Evolutionary conservation across 192 early-diverging fungal genomes (phyloP), one percentile per base, ranked within the genome.

Genomic region (Gigaspora rosea): DNA sequence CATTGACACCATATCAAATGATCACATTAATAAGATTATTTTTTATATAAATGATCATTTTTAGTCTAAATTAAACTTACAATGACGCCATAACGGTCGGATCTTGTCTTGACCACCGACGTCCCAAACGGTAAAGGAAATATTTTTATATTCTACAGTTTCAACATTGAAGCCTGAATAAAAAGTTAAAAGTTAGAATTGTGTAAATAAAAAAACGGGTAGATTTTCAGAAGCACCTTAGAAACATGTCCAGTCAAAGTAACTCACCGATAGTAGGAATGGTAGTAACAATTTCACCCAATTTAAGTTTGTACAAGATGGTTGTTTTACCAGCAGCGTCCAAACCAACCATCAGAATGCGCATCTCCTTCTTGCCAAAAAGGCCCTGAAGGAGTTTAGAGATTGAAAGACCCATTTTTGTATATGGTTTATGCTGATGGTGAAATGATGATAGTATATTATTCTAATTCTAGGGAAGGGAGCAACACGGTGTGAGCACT

Each of bases 71-170:
- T 47, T 22, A 51, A 73, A 86, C 90, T 87, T 90, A 95, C 92
- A 98, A 85, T 97, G 96, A 83, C 96, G 89, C 97, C 97, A 98
- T 83, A 98, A 88, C 46, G 95, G 95, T 82, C 97, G 90, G 78
- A 99, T 99, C 88, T 96, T 96, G 88, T 97, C 95, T 87, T 97
- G 95, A 85, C 97, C 97, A 80, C 97, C 97, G 76, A 99, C 95
- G 85, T 99, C 97, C 96, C 96, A 98, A 79, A 98, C 94, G 56
- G 93, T 96, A 87, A 98, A 99, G 82, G 89, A 94, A 87, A 96
- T 95, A 91, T 96, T 97, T 89, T 96, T 97, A 91, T 98, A 97
- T 83, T 94, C 92, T 78, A 98, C 95, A 58, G 94, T 96, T 87
- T 98, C 97, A 78, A 97, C 96, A 83, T 98, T 98, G 88, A 98